Evolutionary conservation across 441 rosid genomes (phyloP).

Genomic region (Adansonia rubrostipa): DNA sequence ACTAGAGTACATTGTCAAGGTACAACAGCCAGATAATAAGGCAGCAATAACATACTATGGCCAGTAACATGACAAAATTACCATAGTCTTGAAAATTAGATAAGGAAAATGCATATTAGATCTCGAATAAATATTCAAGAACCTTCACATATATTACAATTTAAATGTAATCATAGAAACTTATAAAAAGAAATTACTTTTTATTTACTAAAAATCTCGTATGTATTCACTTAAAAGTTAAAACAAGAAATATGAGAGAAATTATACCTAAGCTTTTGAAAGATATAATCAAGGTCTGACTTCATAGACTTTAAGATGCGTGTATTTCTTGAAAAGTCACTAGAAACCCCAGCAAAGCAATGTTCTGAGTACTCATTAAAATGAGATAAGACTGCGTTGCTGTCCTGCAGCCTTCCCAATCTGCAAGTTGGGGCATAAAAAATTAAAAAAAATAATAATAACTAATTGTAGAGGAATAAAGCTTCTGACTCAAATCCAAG

Average conservation of each 20-base stretch:
- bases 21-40: not conserved
- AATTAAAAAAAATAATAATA: not conserved
- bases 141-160: not conserved
- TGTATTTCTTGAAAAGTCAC: slow-evolving; percentile 68
- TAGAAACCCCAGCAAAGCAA: slow-evolving; percentile 71
- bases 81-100: not conserved
- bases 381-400: slow-evolving; percentile 90
- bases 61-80: not conserved
- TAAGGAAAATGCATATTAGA: not conserved
- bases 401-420: slow-evolving; percentile 94
- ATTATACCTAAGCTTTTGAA: slow-evolving; percentile 78
- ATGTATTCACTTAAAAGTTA: not conserved
- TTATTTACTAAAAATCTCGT: not conserved
- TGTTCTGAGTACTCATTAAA: slow-evolving; percentile 84
- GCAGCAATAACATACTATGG: not conserved
- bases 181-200: not conserved
- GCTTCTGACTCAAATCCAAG: not conserved
- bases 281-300: slow-evolving; percentile 85
- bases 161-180: not conserved
- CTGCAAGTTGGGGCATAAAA: slow-evolving; percentile 42
- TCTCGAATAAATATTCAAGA: not conserved
- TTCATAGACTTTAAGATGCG: slow-evolving; percentile 76
- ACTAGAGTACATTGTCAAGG: not conserved
- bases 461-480: not conserved
- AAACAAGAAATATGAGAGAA: not conserved